Percentiles rank a stretch among this genome's conserved stretches.
Conservation (phyloP, 2,329 filamentous ascomycete genomes). For the Cladosporium sp. region DNA sequence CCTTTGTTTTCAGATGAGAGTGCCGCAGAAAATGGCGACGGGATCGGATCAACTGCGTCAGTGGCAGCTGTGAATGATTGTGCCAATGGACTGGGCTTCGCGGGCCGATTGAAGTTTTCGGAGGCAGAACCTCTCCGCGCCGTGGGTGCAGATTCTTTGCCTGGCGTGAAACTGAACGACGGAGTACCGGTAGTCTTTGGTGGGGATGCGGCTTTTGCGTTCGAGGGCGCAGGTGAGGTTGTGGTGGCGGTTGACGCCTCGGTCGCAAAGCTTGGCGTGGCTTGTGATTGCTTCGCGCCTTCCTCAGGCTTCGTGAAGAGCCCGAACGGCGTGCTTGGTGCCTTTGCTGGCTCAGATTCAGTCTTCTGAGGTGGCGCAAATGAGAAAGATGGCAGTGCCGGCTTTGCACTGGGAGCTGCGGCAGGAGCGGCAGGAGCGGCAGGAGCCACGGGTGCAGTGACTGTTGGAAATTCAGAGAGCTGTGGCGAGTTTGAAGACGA, state of each 20-base stretch:
- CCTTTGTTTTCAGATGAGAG: too few species aligned
- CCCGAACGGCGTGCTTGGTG: neutral
- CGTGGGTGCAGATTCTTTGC: slow-evolving; percentile 15
- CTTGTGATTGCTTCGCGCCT: neutral
- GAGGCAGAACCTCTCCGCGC: neutral
- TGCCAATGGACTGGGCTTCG: slow-evolving; percentile 28
- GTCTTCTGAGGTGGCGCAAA: neutral
- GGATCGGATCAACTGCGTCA: neutral
- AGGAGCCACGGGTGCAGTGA: neutral
- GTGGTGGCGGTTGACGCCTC: neutral
- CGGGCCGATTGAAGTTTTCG: slow-evolving; percentile 5
- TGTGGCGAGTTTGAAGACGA: slow-evolving; percentile 1
- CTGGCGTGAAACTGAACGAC: neutral
- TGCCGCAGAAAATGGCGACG: neutral
- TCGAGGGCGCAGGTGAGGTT: slow-evolving; percentile 11
- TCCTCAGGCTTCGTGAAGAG: slow-evolving; percentile 8
- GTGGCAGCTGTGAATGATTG: slow-evolving; percentile 25
- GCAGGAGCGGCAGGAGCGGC: neutral
- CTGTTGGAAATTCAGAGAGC: neutral
- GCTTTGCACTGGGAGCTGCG: neutral
- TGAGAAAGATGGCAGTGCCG: slow-evolving; percentile 7
- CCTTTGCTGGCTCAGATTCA: neutral
- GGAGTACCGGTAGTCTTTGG: neutral
- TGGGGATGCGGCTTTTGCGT: neutral
- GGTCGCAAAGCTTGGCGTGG: slow-evolving; percentile 3